Base-by-base conservation (phyloP, 1,139 yeast genomes). In the Meyerozyma sp. region DNA sequence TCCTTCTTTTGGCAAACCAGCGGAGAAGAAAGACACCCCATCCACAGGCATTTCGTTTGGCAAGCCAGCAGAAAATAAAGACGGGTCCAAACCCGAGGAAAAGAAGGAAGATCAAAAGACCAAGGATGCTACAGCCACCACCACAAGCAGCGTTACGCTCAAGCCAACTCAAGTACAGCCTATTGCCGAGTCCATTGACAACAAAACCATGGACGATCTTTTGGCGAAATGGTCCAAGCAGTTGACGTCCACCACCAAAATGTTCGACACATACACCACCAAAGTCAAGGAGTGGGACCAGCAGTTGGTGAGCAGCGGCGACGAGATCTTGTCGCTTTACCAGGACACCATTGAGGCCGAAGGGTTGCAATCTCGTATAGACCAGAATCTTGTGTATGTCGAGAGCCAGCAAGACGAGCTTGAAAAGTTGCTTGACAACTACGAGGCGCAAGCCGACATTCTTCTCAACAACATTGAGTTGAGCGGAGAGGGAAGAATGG, bases 211-310 rank as follows among this genome's bases (percentile, higher is more conserved):
- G 60, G 98, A 93, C 56, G 98, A 93, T 60, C 76, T 93, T 50
- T 86, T 94, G 42, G 79, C 90, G 28, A 90, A 86, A 63, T 94
- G 98, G 99, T 86, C 97, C 1, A 80, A 81, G 46, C 95, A 94
- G 54, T 68, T 94, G 48, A 74, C 93, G 3, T 75, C 79, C 21
- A 82, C 95, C 1, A 79, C 93, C 1, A 73, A 75, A 26, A 82
- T 87, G 32, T 93, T 91, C 65, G 84, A 84, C 48, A 65, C 75
- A 18, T 34, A 34, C 37, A 34, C 37, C 37, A 21, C 26, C 26
- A 34, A 34, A 21, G 37, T 34, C 37, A 34, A 34, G 26, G 26
- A 34, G 16, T 34, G 37, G 37, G 37, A 34, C 37, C 37, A 34
- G 37, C 81, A 84, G 28, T 72, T 93, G 43, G 91, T 89, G 11